These are phyloP conservation scores for Paecilomyces sp. DNA, from an alignment of 2,329 filamentous ascomycete species.

Conservation along the genomic window DNA sequence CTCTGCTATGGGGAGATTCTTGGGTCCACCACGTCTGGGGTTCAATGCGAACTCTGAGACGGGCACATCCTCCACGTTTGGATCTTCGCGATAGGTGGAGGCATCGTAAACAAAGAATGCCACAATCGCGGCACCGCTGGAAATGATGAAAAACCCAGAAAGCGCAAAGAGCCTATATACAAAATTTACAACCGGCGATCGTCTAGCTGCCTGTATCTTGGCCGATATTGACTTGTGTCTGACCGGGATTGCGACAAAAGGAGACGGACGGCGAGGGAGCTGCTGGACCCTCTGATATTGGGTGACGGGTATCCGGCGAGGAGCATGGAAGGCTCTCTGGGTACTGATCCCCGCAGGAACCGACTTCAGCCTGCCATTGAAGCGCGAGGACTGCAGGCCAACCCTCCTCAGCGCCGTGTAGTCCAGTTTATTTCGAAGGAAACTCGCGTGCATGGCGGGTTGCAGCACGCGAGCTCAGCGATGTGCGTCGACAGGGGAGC, in stretches of 20 bases:
- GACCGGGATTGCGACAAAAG: constrained; percentile 16
- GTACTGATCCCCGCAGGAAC: constrained; percentile 7
- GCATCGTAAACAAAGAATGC: constrained; percentile 93
- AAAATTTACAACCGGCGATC: constrained; percentile 42
- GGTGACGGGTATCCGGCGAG: constrained; percentile 12
- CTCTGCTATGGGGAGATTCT: constrained; percentile 89
- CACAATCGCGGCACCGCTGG: constrained; percentile 62
- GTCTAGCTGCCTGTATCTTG: constrained; percentile 6
- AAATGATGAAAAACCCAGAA: constrained; percentile 67
- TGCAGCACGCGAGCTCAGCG: neutral
- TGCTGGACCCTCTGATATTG: constrained; percentile 11
- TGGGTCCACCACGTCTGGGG: constrained; percentile 77
- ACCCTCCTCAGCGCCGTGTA: constrained; percentile 19
- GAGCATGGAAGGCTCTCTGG: constrained; percentile 15
- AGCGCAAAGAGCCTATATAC: constrained; percentile 63
- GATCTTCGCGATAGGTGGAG: constrained; percentile 73
- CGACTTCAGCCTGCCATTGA: constrained; percentile 10
- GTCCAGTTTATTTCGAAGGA: constrained; percentile 23
- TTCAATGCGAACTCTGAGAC: constrained; percentile 79
- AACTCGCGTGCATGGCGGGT: constrained; percentile 22
- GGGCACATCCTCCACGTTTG: constrained; percentile 62
- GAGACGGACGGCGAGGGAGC: constrained; percentile 11
- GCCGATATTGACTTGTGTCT: constrained; percentile 24
- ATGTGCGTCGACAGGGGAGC: constrained; percentile 1
- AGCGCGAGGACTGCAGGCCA: constrained; percentile 13